Base-by-base conservation (phyloP, 2,329 filamentous ascomycete species). In the Alternaria ethzedia region DNA sequence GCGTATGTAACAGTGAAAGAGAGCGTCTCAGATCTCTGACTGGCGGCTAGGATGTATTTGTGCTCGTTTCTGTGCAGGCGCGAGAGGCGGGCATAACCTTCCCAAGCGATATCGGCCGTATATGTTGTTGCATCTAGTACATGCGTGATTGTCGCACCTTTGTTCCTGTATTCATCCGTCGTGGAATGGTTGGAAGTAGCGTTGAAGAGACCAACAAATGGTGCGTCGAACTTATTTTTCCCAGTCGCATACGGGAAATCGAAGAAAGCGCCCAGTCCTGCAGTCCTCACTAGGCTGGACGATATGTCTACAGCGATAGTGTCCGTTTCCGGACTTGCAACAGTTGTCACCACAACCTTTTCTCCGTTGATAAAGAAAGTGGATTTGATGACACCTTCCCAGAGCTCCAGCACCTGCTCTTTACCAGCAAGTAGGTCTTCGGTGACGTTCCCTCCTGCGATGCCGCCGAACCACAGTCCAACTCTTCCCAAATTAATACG, bases 141-240 rank as follows among this genome's bases (percentile, higher is more conserved):
- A 64, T 86, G 84, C 36, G 72, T 75, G 52, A 86, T 83, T 3
- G 64, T 76, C 20, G 82, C 83, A 15, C 72, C 71, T 21, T 70
- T 70, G 0, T 67, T 57, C 12, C 70, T 73, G 4, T 59, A 63
- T 11, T 69, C 63, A 1, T 85, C 66, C 0, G 61, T 71, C 0
- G 84, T 86, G 3, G 70, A 79, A 65, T 86, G 84, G 13, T 80
- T 80, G 6, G 73, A 73, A 0, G 84, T 83, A 6, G 80, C 81
- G 69, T 86, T 84, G 75, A 83, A 86, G 5, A 85, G 72, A 1
- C 85, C 85, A 2, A 87, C 85, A 63, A 84, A 87, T 1, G 86
- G 85, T 2, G 84, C 84, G 41, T 87, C 84, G 59, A 87, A 87
- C 66, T 87, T 86, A 66, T 85, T 83, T 25, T 74, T 72, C 11